Base-by-base conservation (phyloP, 305 asterid species). In the Fraxinus platypoda region DNA sequence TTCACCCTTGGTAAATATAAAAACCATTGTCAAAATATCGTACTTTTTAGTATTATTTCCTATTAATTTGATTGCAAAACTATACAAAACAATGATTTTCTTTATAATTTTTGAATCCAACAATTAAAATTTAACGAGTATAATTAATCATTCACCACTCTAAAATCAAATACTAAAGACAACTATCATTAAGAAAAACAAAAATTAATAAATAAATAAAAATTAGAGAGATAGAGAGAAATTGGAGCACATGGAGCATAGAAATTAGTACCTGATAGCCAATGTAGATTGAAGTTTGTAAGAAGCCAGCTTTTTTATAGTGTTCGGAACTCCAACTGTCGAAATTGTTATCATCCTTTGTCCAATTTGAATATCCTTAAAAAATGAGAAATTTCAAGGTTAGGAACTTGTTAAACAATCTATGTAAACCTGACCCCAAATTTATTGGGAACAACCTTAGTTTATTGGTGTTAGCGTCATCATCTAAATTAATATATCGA, bases 331-430 rank as follows among this genome's bases (percentile, higher is more conserved):
- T 85, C 99, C 99, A 81, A 94, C 99, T 25, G 99, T 94, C 11
- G 99, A 94, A 85, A 95, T 95, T 74, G 98, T 95, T 77, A 94
- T 95, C 99, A 95, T 95, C 93, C 99, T 90, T 88, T 95, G 99
- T 78, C 99, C 99, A 78, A 95, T 95, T 90, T 90, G 89, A 82
- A 94, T 84, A 90, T 95, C 99, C 99, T 95, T 78, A 49, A 78
- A 46, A 74, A 80, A 83, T 31, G 78, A 49, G 54, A 30, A 73
- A 68, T 2, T 83, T 82, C 81, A 78, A 76, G 75, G 30, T 62
- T 46, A 38, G 46, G 80, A 72, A 84, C 31, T 62, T 15, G 66
- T 80, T 75, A 80, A 34, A 43, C 28, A 71, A 41, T 68, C 74
- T 68, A 26, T 2, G 30, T 21, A 21, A 64, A 57, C 2, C 13